Percentiles rank a stretch among this genome's conserved stretches.
Evolutionary conservation across 495 filamentous ascomycete genomes (phyloP).

Genomic region (Aspergillus carlsbadensis): DNA sequence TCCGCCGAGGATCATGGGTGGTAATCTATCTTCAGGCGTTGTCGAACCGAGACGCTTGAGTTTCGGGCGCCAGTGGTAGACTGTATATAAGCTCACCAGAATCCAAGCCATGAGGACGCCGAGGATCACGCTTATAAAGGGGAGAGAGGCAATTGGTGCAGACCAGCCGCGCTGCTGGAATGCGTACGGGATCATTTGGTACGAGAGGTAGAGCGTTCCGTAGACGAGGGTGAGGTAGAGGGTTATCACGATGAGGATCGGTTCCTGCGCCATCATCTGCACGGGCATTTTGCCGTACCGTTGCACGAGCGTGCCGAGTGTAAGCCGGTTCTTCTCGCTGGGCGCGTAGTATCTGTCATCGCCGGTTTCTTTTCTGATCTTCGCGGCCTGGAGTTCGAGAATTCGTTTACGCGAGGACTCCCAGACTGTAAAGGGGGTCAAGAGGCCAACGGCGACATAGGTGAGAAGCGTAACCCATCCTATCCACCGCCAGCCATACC

Average conservation of each 20-base stretch:
- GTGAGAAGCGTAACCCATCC: constrained; percentile 54
- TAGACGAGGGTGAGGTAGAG: constrained; percentile 47
- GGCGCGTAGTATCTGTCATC: constrained; percentile 51
- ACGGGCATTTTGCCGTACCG: constrained; percentile 54
- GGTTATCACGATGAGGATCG: constrained; percentile 49
- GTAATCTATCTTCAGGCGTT: constrained; percentile 51
- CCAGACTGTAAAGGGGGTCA: constrained; percentile 53
- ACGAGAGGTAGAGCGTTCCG: constrained; percentile 53
- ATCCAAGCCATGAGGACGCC: constrained; percentile 31
- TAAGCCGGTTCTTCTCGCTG: constrained; percentile 46
- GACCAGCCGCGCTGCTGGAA: constrained; percentile 47
- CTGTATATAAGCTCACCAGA: constrained; percentile 22
- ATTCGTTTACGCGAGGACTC: constrained; percentile 54
- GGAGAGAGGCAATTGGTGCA: constrained; percentile 36
- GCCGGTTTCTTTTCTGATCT: constrained; percentile 50
- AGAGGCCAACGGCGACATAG: constrained; percentile 48
- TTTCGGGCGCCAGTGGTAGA: constrained; percentile 25
- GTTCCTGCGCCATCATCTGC: constrained; percentile 50
- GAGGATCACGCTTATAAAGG: constrained; percentile 54
- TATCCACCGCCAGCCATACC: constrained; percentile 54
- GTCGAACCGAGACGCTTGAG: constrained; percentile 14
- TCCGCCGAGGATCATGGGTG: constrained; percentile 51
- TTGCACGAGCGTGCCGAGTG: constrained; percentile 33
- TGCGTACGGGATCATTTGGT: constrained; percentile 51
- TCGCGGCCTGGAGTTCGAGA: constrained; percentile 44